Percentiles rank a stretch among this genome's conserved stretches.
These are phyloP conservation scores for Poteriospumella lacustris DNA, from an alignment of 108 stramenopile genomes.

Conservation along the genomic window DNA sequence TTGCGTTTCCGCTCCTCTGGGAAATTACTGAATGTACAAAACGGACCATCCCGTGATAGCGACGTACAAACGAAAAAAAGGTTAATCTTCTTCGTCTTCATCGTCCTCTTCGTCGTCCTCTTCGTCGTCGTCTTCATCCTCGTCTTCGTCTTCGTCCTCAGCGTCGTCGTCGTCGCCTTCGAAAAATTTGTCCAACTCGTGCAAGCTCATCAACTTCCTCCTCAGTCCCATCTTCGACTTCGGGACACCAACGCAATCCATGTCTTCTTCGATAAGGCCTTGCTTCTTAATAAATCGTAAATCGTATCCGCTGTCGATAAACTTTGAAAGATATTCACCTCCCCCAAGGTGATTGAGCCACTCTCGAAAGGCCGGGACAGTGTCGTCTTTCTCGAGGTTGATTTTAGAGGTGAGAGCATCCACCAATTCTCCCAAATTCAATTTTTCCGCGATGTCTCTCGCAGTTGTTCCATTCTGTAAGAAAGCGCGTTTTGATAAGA, in stretches of 20 bases:
- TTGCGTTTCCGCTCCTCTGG: no score
- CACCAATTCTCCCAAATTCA: background rate
- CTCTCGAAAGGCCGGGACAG: slow-evolving; percentile 2
- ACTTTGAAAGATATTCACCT: slow-evolving; percentile 4
- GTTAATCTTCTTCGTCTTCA: slow-evolving; percentile 16
- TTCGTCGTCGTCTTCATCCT: slow-evolving; percentile 1
- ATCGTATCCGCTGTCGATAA: slow-evolving; percentile 20
- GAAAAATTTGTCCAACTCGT: background rate
- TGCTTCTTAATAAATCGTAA: slow-evolving; percentile 17
- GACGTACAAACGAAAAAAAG: no score
- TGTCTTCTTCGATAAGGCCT: background rate
- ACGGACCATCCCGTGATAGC: no score
- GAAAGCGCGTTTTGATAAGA: background rate
- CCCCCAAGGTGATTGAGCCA: slow-evolving; percentile 18
- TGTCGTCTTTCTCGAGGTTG: slow-evolving; percentile 6
- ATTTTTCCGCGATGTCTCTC: background rate
- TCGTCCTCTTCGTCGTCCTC: background rate
- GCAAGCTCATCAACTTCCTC: slow-evolving; percentile 16
- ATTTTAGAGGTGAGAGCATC: slow-evolving; percentile 23
- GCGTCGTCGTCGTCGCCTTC: background rate
- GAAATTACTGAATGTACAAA: no score
- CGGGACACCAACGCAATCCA: slow-evolving; percentile 26
- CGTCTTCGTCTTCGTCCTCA: slow-evolving; percentile 24
- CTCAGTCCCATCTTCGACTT: background rate
- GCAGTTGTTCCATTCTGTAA: background rate